phyloP scores from a whole-genome alignment of 768 basidiomycete genomes.

The Mycena indigotica region DNA sequence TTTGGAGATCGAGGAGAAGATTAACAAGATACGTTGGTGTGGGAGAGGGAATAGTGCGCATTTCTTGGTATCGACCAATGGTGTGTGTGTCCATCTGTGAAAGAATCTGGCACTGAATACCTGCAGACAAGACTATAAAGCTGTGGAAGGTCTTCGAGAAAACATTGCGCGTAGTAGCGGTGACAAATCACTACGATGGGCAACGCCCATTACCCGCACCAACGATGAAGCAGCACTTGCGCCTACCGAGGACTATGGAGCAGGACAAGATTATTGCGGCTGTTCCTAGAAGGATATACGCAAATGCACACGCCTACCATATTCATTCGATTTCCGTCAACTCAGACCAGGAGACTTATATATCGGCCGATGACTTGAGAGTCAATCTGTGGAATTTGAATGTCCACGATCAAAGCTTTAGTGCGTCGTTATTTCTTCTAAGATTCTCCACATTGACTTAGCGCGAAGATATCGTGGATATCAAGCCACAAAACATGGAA shows the following conservation, averaged over 20 bases:
- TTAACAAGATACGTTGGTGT: constrained; percentile 99
- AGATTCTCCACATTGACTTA: not conserved
- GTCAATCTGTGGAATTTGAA: constrained; percentile 98
- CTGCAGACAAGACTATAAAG: constrained; percentile 97
- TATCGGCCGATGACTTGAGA: constrained; percentile 95
- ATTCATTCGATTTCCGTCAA: constrained; percentile 99
- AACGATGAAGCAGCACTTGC: constrained; percentile 57
- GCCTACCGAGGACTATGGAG: constrained; percentile 84
- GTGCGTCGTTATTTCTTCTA: constrained; percentile 52
- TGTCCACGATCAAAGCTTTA: constrained; percentile 98
- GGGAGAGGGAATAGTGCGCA: constrained; percentile 96
- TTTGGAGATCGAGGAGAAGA: constrained; percentile 99
- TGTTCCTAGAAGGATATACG: constrained; percentile 96
- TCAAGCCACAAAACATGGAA: constrained; percentile 99
- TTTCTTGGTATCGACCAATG: constrained; percentile 95
- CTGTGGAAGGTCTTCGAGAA: constrained; percentile 99
- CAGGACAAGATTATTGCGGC: constrained; percentile 99
- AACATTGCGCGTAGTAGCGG: constrained; percentile 88
- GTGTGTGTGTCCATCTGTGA: constrained; percentile 45
- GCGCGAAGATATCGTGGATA: constrained; percentile 91
- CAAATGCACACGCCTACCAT: constrained; percentile 99
- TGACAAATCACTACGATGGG: constrained; percentile 91
- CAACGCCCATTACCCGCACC: constrained; percentile 70
- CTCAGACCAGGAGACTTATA: constrained; percentile 99
- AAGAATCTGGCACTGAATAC: not conserved